These are phyloP conservation scores for Lachancea kluyveri DNA, from an alignment of 805 yeast species.

Conservation along the genomic window DNA sequence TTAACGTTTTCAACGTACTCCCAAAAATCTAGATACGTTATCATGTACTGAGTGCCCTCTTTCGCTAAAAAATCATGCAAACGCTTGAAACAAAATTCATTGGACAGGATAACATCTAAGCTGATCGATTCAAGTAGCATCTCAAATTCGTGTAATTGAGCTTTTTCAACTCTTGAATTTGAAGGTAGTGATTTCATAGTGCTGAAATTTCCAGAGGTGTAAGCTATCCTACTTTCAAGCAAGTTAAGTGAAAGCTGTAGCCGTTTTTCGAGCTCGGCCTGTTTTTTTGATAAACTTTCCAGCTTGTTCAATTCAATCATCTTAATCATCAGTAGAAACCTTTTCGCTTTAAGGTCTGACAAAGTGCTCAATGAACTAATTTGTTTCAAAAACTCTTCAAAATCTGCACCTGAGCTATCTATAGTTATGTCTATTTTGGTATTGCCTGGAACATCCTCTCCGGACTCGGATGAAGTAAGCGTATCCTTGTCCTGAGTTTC, in stretches of 20 bases:
- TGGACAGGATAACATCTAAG: conserved; percentile 15
- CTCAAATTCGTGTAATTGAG: conserved; percentile 12
- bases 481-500: conserved; percentile 10
- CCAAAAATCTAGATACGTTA: conserved; percentile 53
- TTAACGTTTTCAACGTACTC: conserved; percentile 57
- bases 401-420: conserved; percentile 17
- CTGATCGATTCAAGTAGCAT: conserved; percentile 12
- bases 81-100: conserved; percentile 11
- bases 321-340: conserved; percentile 15
- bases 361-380: conserved; percentile 16
- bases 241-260: conserved; percentile 20
- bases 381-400: conserved; percentile 23
- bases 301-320: conserved; percentile 12
- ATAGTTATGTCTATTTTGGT: conserved; percentile 10
- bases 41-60: conserved; percentile 8
- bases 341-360: conserved; percentile 13
- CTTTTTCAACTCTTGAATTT: background rate
- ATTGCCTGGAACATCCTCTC: conserved; percentile 1
- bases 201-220: background rate
- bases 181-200: background rate
- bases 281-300: conserved; percentile 3
- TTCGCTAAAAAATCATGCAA: conserved; percentile 14
- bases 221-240: conserved; percentile 19
- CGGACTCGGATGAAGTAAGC: background rate
- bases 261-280: conserved; percentile 13